phyloP scores from a whole-genome alignment of 179 eudicot species.

The Silene vulgaris region DNA sequence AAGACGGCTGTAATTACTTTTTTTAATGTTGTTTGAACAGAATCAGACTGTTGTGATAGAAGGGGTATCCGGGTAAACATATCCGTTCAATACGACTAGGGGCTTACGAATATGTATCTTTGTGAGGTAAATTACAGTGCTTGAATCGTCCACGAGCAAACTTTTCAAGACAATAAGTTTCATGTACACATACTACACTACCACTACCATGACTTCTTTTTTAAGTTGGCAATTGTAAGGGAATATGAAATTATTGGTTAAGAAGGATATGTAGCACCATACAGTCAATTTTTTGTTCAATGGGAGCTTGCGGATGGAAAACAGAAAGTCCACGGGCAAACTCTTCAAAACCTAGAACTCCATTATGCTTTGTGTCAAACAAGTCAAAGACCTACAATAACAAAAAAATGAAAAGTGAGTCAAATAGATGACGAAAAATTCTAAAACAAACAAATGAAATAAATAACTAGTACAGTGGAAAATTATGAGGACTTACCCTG shows the following conservation, averaged over 20 bases:
- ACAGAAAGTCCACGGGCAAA: constrained; percentile 98
- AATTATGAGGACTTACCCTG: constrained; percentile 47
- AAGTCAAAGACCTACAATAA: constrained; percentile 83
- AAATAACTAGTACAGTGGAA: background rate
- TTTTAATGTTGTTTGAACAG: background rate
- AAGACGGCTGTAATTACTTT: background rate
- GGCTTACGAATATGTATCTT: no score
- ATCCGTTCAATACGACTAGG: no score
- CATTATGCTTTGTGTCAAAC: constrained; percentile 96
- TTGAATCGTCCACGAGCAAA: no score
- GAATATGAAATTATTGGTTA: background rate
- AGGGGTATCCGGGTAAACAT: no score
- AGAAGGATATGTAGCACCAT: constrained; percentile 27
- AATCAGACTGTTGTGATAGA: background rate
- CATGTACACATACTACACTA: background rate
- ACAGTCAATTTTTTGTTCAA: constrained; percentile 95
- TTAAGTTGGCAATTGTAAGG: background rate
- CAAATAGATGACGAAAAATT: background rate
- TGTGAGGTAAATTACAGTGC: no score
- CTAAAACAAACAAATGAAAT: background rate
- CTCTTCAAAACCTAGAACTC: constrained; percentile 89
- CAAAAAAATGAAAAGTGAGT: background rate
- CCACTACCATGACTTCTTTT: background rate
- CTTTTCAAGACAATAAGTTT: background rate
- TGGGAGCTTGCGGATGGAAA: constrained; percentile 92